Conservation (phyloP, 805 yeast species). For the Candida adriatica region DNA sequence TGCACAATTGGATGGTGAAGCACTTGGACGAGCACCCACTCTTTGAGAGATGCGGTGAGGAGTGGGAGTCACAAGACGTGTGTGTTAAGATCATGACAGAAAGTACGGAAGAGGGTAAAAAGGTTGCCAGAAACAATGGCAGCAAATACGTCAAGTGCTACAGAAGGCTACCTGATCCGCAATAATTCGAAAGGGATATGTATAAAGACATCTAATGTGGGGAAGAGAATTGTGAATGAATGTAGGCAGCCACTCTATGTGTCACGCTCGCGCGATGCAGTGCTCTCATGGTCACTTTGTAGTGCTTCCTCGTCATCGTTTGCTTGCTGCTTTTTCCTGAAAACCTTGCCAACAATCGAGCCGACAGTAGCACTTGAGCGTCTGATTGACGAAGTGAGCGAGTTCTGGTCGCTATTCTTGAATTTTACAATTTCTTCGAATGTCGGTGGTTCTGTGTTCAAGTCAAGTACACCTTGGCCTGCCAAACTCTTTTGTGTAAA, state of each 20-base stretch:
- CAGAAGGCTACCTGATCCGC: constrained; percentile 61
- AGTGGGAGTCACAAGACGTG: constrained; percentile 73
- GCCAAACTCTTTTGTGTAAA: constrained; percentile 8
- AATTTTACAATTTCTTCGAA: constrained; percentile 30
- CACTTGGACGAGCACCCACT: constrained; percentile 89
- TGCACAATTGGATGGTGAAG: constrained; percentile 93
- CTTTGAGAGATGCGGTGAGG: constrained; percentile 70
- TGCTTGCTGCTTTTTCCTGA: constrained; percentile 18
- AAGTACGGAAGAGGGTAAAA: constrained; percentile 97
- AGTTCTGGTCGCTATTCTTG: constrained; percentile 24
- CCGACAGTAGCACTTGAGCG: constrained; percentile 37
- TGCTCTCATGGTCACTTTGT: constrained; percentile 18
- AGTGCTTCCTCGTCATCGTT: constrained; percentile 25
- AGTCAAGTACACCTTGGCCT: constrained; percentile 10
- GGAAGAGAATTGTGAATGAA: neutral
- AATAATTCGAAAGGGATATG: neutral
- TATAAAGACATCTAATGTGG: constrained; percentile 3
- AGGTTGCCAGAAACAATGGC: constrained; percentile 88
- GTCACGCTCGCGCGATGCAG: constrained; percentile 2
- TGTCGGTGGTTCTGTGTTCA: constrained; percentile 31
- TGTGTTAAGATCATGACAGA: constrained; percentile 85
- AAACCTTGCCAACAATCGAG: constrained; percentile 27
- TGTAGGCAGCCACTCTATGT: neutral
- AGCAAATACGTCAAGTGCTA: constrained; percentile 85
- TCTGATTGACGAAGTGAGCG: constrained; percentile 30